A percentile compares a stretch with the other conserved stretches of the same genome.
These are phyloP conservation scores for Dalbergia oliveri DNA, from an alignment of 306 rosid genomes.

Conservation along the genomic window DNA sequence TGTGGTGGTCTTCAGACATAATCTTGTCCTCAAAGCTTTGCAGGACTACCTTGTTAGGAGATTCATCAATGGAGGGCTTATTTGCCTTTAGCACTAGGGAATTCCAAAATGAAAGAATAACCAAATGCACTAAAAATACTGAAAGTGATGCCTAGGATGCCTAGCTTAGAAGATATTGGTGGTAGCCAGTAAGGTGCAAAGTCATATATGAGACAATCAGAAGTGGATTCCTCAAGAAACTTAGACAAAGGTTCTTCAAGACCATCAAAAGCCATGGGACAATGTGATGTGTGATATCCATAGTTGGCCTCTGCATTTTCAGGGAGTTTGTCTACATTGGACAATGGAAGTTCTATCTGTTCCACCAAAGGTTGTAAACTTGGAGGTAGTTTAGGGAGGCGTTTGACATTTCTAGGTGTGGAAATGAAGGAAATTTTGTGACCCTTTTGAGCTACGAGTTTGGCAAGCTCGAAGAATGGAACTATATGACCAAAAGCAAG, in stretches of 20 bases:
- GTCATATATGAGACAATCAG: slow-evolving; percentile 34
- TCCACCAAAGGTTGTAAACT: slow-evolving; percentile 28
- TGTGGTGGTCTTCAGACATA: neutral
- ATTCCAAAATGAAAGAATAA: accelerated
- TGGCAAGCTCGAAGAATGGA: too few relatives aligned
- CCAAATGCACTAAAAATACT: neutral
- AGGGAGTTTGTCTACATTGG: slow-evolving; percentile 30
- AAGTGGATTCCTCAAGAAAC: neutral
- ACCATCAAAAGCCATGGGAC: slow-evolving; percentile 2
- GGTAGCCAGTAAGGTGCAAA: slow-evolving; percentile 22
- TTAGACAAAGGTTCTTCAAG: slow-evolving; percentile 10
- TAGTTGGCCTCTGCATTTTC: slow-evolving; percentile 8
- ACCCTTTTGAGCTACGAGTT: slow-evolving; percentile 56
- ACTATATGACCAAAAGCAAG: too few relatives aligned
- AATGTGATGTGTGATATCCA: neutral
- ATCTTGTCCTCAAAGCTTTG: slow-evolving; percentile 25
- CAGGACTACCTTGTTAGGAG: neutral
- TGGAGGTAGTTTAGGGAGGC: slow-evolving; percentile 49
- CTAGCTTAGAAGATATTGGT: neutral
- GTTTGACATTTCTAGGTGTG: slow-evolving; percentile 59
- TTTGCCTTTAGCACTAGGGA: neutral
- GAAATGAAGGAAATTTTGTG: slow-evolving; percentile 55
- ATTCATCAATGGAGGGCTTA: too few relatives aligned
- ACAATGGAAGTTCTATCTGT: slow-evolving; percentile 37
- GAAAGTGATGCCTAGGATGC: neutral